These are phyloP conservation scores for Pseudogymnoascus sp. DNA, from an alignment of 2,329 filamentous ascomycete genomes.

Conservation along the genomic window DNA sequence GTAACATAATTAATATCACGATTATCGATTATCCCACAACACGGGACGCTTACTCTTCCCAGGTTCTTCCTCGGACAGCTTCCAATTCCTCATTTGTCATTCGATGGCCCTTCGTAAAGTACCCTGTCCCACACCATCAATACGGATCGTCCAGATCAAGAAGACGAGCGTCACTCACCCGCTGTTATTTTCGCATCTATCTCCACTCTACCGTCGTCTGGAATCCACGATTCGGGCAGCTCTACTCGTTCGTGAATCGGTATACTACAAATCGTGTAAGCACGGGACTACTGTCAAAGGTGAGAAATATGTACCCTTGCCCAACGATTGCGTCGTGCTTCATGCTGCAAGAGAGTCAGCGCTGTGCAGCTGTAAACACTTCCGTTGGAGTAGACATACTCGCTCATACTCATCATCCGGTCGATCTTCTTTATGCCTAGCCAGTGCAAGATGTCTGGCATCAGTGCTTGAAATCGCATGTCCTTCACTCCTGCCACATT, in stretches of 20 bases:
- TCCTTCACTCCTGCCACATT: conserved; percentile 95
- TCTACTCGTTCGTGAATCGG: conserved; percentile 85
- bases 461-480: conserved; percentile 96
- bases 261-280: conserved; percentile 42
- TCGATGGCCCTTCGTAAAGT: conserved; percentile 80
- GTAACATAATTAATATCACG: conserved; percentile 18
- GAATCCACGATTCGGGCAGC: conserved; percentile 88
- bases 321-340: conserved; percentile 84
- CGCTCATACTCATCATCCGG: conserved; percentile 97
- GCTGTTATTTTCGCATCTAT: conserved; percentile 98
- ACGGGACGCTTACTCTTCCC: conserved; percentile 61
- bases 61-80: conserved; percentile 79
- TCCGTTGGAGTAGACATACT: conserved; percentile 32
- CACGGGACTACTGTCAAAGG: not conserved
- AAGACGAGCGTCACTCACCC: conserved; percentile 44
- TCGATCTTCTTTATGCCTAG: conserved; percentile 98
- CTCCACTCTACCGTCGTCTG: conserved; percentile 90
- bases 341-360: conserved; percentile 48
- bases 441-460: conserved; percentile 98
- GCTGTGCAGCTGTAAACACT: not conserved
- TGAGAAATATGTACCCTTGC: conserved; percentile 49
- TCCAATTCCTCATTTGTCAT: conserved; percentile 81
- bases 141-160: conserved; percentile 5
- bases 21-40: conserved; percentile 11
- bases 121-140: conserved; percentile 39